These are phyloP conservation scores for Metahyphopichia silvanorum DNA, from an alignment of 805 yeast genomes.

Conservation along the genomic window DNA sequence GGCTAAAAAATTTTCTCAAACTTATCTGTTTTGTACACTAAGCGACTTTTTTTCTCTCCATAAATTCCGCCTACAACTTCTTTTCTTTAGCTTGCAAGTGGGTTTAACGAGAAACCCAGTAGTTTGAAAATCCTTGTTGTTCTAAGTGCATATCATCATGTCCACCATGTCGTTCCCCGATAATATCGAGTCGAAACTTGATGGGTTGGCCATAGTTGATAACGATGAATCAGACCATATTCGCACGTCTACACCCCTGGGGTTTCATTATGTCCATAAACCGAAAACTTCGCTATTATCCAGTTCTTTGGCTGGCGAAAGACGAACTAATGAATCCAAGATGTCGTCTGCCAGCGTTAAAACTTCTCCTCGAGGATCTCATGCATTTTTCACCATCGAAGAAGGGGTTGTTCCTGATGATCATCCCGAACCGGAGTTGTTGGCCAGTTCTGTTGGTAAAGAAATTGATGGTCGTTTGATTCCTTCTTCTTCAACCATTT, in stretches of 20 bases:
- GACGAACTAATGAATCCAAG: constrained; percentile 2
- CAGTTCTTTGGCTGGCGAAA: constrained; percentile 23
- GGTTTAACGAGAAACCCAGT: too few relatives aligned
- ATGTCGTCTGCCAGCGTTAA: not conserved
- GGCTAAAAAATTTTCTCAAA: too few relatives aligned
- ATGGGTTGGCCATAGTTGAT: constrained; percentile 9
- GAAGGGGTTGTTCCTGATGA: constrained; percentile 19
- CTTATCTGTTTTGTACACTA: too few relatives aligned
- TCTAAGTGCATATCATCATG: too few relatives aligned
- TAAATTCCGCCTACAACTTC: too few relatives aligned
- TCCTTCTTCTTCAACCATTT: constrained; percentile 42
- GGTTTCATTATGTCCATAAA: constrained; percentile 3
- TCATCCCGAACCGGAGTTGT: constrained; percentile 43
- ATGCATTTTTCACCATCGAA: constrained; percentile 11
- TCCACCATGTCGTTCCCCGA: constrained; percentile 10
- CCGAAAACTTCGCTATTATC: constrained; percentile 21
- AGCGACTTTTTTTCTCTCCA: too few relatives aligned
- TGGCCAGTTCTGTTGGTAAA: constrained; percentile 42
- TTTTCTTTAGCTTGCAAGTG: too few relatives aligned
- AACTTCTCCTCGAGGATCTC: not conserved
- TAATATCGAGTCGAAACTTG: constrained; percentile 14
- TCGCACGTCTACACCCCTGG: constrained; percentile 3
- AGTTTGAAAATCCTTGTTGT: too few relatives aligned
- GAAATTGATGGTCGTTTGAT: constrained; percentile 37
- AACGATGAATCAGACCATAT: constrained; percentile 2